Evolutionary conservation across 2,329 filamentous ascomycete species (phyloP), one percentile per base, ranked within the genome.

Genomic region (Podosphaera xanthii): DNA sequence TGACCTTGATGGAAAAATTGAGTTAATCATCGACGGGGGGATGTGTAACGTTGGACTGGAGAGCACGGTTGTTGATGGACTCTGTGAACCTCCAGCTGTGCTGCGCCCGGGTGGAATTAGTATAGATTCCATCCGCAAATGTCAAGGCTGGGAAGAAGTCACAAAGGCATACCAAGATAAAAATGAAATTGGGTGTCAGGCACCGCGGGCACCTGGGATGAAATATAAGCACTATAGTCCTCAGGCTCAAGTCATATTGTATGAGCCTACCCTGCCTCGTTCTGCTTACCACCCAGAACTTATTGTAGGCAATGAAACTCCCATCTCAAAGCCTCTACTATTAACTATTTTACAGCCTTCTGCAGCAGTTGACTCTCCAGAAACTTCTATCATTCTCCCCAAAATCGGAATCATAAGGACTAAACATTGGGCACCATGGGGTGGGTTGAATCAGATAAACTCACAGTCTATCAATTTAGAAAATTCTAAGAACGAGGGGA

Each of bases 161-260:
- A 75, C 77, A 62, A 81, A 84, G 61, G 91, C 80, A 9, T 97
- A 96, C 70, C 82, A 84, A 67, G 88, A 95, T 66, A 77, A 78
- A 60, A 80, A 81, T 14, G 80, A 87, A 65, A 76, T 79, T 30
- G 83, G 79, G 4, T 80, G 78, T 57, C 73, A 62, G n/a, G 77
- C 78, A 8, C 92, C 92, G 0, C 77, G 87, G 60, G 92, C 92
- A 0, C 92, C 92, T 0, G 92, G 92, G 0, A 98, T 98, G 92
- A 98, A 98, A 72, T 98, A 98, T 70, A 87, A 92, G 69, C 92
- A 98, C 70, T 98, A 98, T 68, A 94, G 90, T 50, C 92, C 92
- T 0, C 87, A 83, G 70, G 94, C 92, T 0, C 81, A 77, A 53
- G 90, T 98, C 1, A 74, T 94, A 12, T 75, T 97, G 1, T 94